Evolutionary conservation across 2,329 filamentous ascomycete species (phyloP), one percentile per base, ranked within the genome.

Genomic region (Diplodia scrobiculata): DNA sequence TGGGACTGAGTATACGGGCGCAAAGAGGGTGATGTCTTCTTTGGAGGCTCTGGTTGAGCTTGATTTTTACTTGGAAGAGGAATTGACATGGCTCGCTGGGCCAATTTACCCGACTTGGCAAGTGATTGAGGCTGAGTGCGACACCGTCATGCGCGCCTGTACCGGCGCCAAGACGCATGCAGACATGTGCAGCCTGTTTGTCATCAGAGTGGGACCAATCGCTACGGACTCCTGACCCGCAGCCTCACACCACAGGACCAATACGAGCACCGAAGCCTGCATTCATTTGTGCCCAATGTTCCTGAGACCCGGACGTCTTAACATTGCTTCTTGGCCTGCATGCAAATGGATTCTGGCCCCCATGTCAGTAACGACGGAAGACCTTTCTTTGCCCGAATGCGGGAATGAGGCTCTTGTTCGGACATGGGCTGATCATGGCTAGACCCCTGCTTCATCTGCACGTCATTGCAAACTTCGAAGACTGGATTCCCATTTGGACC

Each of bases 51-150:
- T 21, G 41, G 9, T n/a, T 21, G 58, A 51, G 58, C 41, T 62
- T 62, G 58, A 62, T 11, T 2, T 27, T 17, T 58, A 19, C 53
- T 58, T 25, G 13, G n/a, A 14, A 2, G 9, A 19, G n/a, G 4
- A n/a, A 25, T 21, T 19, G 27, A 50, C 19, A 34, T 17, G 14
- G 17, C 14, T 25, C 5, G 27, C n/a, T 3, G n/a, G 17, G 55
- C 41, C 55, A 41, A 41, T 48, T 36, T 60, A 60, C 55, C 55
- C 58, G 58, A 62, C 58, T 62, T 62, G 45, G 58, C 58, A 62
- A 29, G 41, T 29, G 25, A 2, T 5, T 5, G 27, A 36, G 58
- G 45, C 58, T 25, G 45, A 7, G 10, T 50, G 2, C 19, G n/a
- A 50, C 9, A 21, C 10, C 11, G 36, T 48, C 55, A 60, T 47